These are phyloP conservation scores for Fusarium buxicola DNA, from an alignment of 2,329 filamentous ascomycete species.

Conservation along the genomic window DNA sequence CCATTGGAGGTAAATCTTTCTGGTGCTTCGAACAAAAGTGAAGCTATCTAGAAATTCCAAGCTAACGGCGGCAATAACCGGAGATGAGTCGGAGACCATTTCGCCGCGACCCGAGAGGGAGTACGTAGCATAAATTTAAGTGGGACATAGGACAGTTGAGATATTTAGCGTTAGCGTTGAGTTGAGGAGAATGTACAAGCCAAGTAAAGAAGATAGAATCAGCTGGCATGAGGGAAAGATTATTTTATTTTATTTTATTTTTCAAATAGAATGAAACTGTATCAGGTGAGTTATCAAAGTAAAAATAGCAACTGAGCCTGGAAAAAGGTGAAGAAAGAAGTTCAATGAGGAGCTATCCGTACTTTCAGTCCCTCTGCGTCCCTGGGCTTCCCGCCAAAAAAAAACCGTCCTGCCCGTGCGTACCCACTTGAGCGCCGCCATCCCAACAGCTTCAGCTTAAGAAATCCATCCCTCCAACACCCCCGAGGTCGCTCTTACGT, in stretches of 20 bases:
- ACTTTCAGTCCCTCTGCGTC: conserved; percentile 19
- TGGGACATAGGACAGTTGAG: no score
- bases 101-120: no score
- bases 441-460: conserved; percentile 50
- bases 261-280: no score
- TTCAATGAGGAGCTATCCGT: neutral
- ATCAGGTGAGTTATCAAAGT: no score
- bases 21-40: conserved; percentile 25
- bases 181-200: neutral
- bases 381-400: conserved; percentile 46
- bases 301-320: neutral
- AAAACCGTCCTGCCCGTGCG: conserved; percentile 46
- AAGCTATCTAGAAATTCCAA: conserved; percentile 43
- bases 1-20: conserved; percentile 17
- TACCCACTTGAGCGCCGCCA: conserved; percentile 46
- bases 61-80: conserved; percentile 32
- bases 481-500: conserved; percentile 39
- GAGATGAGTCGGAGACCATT: no score
- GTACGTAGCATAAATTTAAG: no score
- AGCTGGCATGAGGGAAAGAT: no score
- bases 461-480: conserved; percentile 39
- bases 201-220: neutral
- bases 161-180: conserved; percentile 9
- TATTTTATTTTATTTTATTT: no score
- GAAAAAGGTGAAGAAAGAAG: neutral